Evolutionary conservation across 1,139 yeast species (phyloP), one percentile per base, ranked within the genome.

Genomic region (Hansenula anomala): DNA sequence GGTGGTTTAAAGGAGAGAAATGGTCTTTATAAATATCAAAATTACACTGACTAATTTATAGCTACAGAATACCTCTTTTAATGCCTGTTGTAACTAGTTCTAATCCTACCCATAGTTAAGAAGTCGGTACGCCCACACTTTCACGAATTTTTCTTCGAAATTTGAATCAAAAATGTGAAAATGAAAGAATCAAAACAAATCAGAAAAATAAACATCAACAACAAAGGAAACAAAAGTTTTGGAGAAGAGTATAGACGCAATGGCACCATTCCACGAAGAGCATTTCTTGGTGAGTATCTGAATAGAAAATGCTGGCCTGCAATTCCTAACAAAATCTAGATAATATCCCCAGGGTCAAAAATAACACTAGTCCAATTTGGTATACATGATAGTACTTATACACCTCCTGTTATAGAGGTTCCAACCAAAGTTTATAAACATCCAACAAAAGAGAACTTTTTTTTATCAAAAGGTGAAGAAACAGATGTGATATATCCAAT

Each of bases 311-410:
- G n/a, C n/a, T n/a, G n/a, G n/a, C n/a, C n/a, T n/a, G n/a, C 22
- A 13, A n/a, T 33, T 4, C 17, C 35, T 17, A 25, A 25, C 35
- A n/a, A 9, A 15, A 8, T 13, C 16, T 40, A 67, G 63, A 75
- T 89, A 37, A 75, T 90, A 32, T 80, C 87, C 43, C 88, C 95
- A 1, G 96, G 96, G n/a, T 81, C 95, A 3, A 69, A 66, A 41
- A 64, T 73, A 40, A 87, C 97, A 1, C 66, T 82, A 40, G 86
- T 86, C 32, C 83, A 84, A 50, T 81, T 86, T 57, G 97, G 97
- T 2, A 66, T 90, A 32, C 81, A 78, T 38, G 97, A 90, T 47
- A 72, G 87, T 31, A 24, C 20, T 1, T 71, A 87, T 47, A 66
- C 85, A 4, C 89, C 95, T 3, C 95, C 97, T 2, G 75, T 78